Evolutionary conservation across 768 basidiomycete genomes (phyloP).

Genomic region (Trametopsis cervina): DNA sequence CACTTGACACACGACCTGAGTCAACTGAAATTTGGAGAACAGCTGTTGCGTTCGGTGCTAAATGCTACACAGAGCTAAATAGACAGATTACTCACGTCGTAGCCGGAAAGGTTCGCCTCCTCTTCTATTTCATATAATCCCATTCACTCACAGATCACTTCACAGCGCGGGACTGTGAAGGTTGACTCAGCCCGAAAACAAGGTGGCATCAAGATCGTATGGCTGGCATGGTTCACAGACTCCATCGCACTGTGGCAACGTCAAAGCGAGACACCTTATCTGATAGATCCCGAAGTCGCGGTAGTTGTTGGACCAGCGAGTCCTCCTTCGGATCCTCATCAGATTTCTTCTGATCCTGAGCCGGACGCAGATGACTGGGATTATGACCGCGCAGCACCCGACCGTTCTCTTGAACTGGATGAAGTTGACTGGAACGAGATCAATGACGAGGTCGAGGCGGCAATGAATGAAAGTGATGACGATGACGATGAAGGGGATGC

Average conservation of each 20-base stretch:
- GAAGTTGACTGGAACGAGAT: constrained; percentile 79
- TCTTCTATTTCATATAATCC: constrained; percentile 9
- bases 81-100: constrained; percentile 81
- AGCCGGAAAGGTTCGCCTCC: constrained; percentile 62
- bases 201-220: constrained; percentile 79
- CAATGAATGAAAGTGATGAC: constrained; percentile 76
- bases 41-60: constrained; percentile 85
- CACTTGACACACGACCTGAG: constrained; percentile 77
- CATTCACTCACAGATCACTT: not conserved
- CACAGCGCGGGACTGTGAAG: constrained; percentile 84
- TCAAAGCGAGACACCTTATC: constrained; percentile 73
- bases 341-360: constrained; percentile 61
- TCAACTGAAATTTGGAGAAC: constrained; percentile 79
- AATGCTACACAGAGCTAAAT: constrained; percentile 63
- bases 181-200: constrained; percentile 75
- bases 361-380: constrained; percentile 67
- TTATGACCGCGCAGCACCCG: constrained; percentile 31
- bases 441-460: constrained; percentile 82
- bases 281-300: constrained; percentile 50
- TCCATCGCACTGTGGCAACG: constrained; percentile 83
- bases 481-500: constrained; percentile 34
- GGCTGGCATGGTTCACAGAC: constrained; percentile 85
- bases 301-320: constrained; percentile 32
- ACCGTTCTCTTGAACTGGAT: constrained; percentile 37
- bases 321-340: constrained; percentile 39